A percentile compares a stretch with the other conserved stretches of the same genome.
Conservation (phyloP, 192 early-diverging fungal species). For the Globomyces pollinis-pini region DNA sequence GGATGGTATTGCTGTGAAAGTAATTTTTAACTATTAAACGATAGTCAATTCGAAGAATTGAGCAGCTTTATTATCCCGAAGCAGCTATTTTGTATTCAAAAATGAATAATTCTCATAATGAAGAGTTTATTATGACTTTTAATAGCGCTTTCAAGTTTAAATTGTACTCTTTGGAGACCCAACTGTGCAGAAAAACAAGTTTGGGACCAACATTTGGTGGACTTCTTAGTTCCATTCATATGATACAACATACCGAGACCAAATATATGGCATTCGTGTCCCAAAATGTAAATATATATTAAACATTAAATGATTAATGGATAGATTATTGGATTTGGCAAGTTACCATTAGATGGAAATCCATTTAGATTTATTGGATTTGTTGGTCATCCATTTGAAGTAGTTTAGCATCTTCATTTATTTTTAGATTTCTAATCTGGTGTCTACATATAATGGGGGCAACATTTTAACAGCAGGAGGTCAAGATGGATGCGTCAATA, state of each 20-base stretch:
- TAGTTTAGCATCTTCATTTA: too few species aligned
- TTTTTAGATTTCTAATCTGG: conserved; percentile 39
- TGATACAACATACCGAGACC: conserved; percentile 11
- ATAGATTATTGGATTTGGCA: conserved; percentile 41
- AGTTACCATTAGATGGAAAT: conserved; percentile 56
- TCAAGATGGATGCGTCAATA: conserved; percentile 38
- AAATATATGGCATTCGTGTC: too few species aligned
- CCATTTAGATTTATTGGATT: conserved; percentile 43
- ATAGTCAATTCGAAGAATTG: conserved; percentile 27
- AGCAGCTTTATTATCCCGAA: conserved; percentile 35
- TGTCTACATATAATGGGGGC: conserved; percentile 25
- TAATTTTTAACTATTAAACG: not conserved
- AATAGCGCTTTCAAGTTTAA: conserved; percentile 39
- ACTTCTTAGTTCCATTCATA: conserved; percentile 1
- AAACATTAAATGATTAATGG: too few species aligned
- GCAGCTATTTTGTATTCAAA: conserved; percentile 28
- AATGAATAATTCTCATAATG: conserved; percentile 13
- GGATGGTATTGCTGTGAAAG: conserved; percentile 26
- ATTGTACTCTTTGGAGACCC: conserved; percentile 31
- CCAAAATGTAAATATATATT: too few species aligned
- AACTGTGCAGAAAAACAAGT: conserved; percentile 44
- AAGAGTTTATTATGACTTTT: conserved; percentile 35
- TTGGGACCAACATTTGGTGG: conserved; percentile 51
- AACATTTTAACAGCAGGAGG: conserved; percentile 38
- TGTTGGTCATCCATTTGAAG: conserved; percentile 47